A percentile compares a stretch with the other conserved stretches of the same genome.
Evolutionary conservation across 2,329 filamentous ascomycete genomes (phyloP).

Genomic region (Colletotrichum ledebouriae): DNA sequence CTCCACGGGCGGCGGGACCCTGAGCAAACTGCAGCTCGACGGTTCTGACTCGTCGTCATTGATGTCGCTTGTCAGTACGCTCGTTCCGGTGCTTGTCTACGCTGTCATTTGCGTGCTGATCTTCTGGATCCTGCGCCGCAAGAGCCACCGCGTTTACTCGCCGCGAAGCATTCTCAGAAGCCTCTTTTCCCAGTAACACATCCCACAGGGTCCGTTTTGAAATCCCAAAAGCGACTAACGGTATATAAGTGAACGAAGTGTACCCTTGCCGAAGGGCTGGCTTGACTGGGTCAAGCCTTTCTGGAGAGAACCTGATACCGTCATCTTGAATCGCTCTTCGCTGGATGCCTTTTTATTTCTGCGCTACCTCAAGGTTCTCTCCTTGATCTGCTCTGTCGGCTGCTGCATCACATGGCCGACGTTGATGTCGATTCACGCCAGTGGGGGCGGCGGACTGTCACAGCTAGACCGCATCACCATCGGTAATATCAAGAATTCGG

Average conservation of each 20-base stretch:
- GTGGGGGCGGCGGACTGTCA: constrained; percentile 74
- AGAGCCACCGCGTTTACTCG: constrained; percentile 66
- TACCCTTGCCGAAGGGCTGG: constrained; percentile 67
- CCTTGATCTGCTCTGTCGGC: constrained; percentile 84
- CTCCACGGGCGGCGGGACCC: constrained; percentile 54
- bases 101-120: constrained; percentile 63
- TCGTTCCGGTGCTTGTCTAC: constrained; percentile 65
- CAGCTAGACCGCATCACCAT: constrained; percentile 74
- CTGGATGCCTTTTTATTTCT: constrained; percentile 93
- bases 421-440: constrained; percentile 85
- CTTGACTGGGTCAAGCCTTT: constrained; percentile 78
- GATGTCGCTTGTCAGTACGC: constrained; percentile 61
- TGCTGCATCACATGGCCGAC: constrained; percentile 88
- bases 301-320: constrained; percentile 79
- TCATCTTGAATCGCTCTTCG: constrained; percentile 89
- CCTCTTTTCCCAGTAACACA: constrained; percentile 61
- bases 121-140: constrained; percentile 64
- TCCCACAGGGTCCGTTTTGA: neutral
- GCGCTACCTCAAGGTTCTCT: constrained; percentile 74
- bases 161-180: constrained; percentile 66
- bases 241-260: constrained; percentile 32
- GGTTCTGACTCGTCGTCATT: constrained; percentile 58
- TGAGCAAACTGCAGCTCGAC: constrained; percentile 51
- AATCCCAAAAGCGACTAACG: neutral
- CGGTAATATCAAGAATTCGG: constrained; percentile 67